A percentile compares a stretch with the other conserved stretches of the same genome.
Conservation (phyloP, 257 asterid genomes). For the Solanum chmielewskii region DNA sequence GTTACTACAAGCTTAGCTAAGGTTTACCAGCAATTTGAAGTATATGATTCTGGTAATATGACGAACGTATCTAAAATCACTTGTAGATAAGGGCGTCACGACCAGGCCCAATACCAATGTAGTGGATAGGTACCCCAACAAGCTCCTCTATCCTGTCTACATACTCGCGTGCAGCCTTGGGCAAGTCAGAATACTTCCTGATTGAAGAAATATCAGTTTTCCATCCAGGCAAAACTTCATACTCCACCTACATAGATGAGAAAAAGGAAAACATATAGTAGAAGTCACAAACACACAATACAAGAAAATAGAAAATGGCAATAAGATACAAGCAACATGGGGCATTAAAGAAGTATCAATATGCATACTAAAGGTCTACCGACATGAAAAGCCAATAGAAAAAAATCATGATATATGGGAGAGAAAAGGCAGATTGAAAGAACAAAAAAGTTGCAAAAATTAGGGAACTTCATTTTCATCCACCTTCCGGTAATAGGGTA, state of each 20-base stretch:
- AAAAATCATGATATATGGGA: neutral
- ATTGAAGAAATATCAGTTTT: conserved; percentile 62
- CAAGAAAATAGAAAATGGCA: neutral
- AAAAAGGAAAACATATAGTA: neutral
- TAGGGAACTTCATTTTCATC: neutral
- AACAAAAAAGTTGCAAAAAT: neutral
- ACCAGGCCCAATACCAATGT: conserved; percentile 93
- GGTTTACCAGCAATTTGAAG: neutral
- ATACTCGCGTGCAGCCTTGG: conserved; percentile 66
- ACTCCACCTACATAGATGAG: conserved; percentile 46
- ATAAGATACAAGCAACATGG: neutral
- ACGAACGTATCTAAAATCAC: conserved; percentile 2
- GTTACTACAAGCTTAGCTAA: neutral
- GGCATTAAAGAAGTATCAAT: neutral
- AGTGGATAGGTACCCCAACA: conserved; percentile 78
- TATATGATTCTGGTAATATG: neutral
- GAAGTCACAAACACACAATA: neutral
- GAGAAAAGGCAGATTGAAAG: neutral
- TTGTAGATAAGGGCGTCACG: conserved; percentile 96
- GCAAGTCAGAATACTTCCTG: conserved; percentile 78
- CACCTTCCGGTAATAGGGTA: neutral
- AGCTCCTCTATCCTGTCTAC: conserved; percentile 88
- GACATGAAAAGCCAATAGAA: neutral
- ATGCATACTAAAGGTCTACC: neutral
- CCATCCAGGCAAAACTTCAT: conserved; percentile 92